Base-by-base conservation (phyloP, 208 protist genomes). In the Trypanosoma mega region DNA sequence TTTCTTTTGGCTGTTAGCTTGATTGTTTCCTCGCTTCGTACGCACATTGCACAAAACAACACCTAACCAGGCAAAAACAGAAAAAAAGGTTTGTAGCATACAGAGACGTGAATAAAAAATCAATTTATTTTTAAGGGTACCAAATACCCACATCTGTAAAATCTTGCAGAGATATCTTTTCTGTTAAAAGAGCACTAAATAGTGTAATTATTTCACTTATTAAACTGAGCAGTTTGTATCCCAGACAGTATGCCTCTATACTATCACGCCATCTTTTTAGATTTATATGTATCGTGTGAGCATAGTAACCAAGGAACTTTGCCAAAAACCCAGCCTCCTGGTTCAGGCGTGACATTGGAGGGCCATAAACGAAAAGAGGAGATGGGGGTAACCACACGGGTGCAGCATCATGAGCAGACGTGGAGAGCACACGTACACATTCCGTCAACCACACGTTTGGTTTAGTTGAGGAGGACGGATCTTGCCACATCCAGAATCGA, bases 211-310 rank as follows among this genome's bases (percentile, higher is more conserved):
- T n/a, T 36, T 59, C 63, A 47, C 41, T 48, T 11, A 68, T 27
- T 33, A 62, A 59, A 29, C 46, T 61, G 11, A 59, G 21, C 20
- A 23, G 0, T 7, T 30, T 24, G 26, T 61, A 45, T 34, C 45
- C 49, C 3, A 46, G 21, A 12, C 59, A 8, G 30, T 18, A 50
- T 6, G 41, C 49, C 1, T 57, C 45, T 11, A 68, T 3, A 36
- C 30, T 55, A 2, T 20, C n/a, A 54, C 21, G 26, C 63, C 63
- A 68, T 23, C 63, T 51, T 18, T n/a, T 16, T 23, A 54, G 61
- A 21, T 68, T 68, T 20, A 53, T 16, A 20, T 61, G 27, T 33
- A 68, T 61, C 20, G 26, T 36, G 20, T 68, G 52, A 3, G 52
- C 41, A 39, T 60, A 68, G 1, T n/a, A 26, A 37, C 39, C 63